Conservation (phyloP, 202 grass and related monocot species). For the Hordeum pubiflorum region DNA sequence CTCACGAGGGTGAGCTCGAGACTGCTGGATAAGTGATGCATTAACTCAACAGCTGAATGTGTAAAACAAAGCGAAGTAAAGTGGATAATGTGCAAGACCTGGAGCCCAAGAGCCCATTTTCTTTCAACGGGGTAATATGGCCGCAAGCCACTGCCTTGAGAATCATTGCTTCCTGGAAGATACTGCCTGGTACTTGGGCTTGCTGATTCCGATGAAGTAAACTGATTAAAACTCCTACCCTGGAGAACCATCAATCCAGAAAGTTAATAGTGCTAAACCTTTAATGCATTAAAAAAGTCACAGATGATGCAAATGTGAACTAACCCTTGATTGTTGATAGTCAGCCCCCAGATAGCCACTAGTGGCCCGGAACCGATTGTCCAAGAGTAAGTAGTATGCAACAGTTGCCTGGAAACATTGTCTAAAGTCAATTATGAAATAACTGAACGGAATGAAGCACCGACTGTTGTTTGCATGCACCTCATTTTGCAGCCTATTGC, state of each 20-base stretch:
- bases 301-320: slow-evolving; percentile 18
- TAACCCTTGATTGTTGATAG: slow-evolving; percentile 72
- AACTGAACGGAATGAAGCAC: slow-evolving; percentile 10
- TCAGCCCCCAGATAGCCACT: slow-evolving; percentile 79
- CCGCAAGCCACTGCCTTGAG: slow-evolving; percentile 39
- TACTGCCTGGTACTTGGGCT: slow-evolving; percentile 33
- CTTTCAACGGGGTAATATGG: slow-evolving; percentile 54
- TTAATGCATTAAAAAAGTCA: slow-evolving; percentile 12
- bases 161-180: slow-evolving; percentile 44
- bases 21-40: slow-evolving; percentile 46
- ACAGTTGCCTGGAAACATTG: slow-evolving; percentile 67
- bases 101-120: slow-evolving; percentile 99
- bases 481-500: slow-evolving; percentile 80
- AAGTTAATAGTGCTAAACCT: background rate
- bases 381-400: slow-evolving; percentile 88
- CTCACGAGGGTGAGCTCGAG: slow-evolving; percentile 74
- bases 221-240: slow-evolving; percentile 33
- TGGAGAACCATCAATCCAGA: slow-evolving; percentile 25
- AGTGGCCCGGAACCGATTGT: slow-evolving; percentile 73
- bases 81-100: slow-evolving; percentile 43
- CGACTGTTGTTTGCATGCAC: slow-evolving; percentile 35
- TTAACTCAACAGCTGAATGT: slow-evolving; percentile 21
- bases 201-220: slow-evolving; percentile 21
- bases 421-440: slow-evolving; percentile 12
- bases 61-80: slow-evolving; percentile 6